Evolutionary conservation across 2,329 filamentous ascomycete genomes (phyloP).

Genomic region (Thelonectria blattea): DNA sequence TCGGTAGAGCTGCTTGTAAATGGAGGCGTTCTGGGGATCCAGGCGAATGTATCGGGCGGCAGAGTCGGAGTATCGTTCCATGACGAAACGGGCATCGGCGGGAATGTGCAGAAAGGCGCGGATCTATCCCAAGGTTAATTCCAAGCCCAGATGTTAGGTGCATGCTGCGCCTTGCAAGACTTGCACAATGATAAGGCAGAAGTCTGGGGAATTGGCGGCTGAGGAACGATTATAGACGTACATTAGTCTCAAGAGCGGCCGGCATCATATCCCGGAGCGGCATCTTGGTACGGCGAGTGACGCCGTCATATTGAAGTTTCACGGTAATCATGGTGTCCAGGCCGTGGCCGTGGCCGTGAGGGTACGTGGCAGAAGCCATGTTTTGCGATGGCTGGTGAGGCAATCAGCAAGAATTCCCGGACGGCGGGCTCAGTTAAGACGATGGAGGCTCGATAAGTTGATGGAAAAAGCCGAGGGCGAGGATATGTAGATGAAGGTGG

Average conservation of each 20-base stretch:
- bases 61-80: slow-evolving; percentile 97
- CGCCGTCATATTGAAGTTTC: slow-evolving; percentile 81
- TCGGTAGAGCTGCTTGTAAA: slow-evolving; percentile 96
- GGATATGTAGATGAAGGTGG: slow-evolving; percentile 1
- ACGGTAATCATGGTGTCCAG: slow-evolving; percentile 67
- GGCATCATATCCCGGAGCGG: slow-evolving; percentile 83
- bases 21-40: slow-evolving; percentile 75
- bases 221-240: slow-evolving; percentile 55
- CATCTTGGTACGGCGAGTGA: slow-evolving; percentile 84
- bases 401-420: slow-evolving; percentile 11
- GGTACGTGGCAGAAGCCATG: slow-evolving; percentile 39
- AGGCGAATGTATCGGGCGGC: slow-evolving; percentile 81
- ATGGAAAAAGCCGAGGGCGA: slow-evolving; percentile 9
- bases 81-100: slow-evolving; percentile 53
- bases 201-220: neutral
- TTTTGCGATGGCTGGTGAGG: slow-evolving; percentile 10
- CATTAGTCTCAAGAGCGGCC: slow-evolving; percentile 78
- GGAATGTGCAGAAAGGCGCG: slow-evolving; percentile 46
- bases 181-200: neutral
- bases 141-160: neutral
- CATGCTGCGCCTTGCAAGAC: neutral
- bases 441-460: slow-evolving; percentile 15
- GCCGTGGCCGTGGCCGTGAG: slow-evolving; percentile 24
- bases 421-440: slow-evolving; percentile 7
- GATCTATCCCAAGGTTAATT: slow-evolving; percentile 39